These are phyloP conservation scores for Fusarium domesticum DNA, from an alignment of 2,329 filamentous ascomycete species.

Conservation along the genomic window DNA sequence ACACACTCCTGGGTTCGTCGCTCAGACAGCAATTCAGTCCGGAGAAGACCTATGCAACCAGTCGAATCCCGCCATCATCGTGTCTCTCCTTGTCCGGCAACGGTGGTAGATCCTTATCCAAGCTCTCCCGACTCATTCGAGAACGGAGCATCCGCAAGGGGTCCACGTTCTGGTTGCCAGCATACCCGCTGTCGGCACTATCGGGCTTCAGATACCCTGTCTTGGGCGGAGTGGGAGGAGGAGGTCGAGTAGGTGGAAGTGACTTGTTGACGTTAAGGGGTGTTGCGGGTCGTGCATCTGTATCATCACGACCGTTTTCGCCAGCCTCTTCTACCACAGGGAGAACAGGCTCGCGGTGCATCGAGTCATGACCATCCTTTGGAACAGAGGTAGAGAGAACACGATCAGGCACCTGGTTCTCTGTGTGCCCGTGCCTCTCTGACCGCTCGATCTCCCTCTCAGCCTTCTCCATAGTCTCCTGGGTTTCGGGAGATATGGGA, in stretches of 20 bases:
- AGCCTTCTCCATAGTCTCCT: slow-evolving; percentile 42
- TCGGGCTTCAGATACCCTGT: slow-evolving; percentile 39
- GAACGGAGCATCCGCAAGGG: slow-evolving; percentile 31
- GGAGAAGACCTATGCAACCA: slow-evolving; percentile 34
- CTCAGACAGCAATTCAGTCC: slow-evolving; percentile 19
- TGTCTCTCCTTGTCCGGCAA: slow-evolving; percentile 42
- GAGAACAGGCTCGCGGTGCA: slow-evolving; percentile 56
- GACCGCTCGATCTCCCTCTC: slow-evolving; percentile 37
- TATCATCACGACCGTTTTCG: slow-evolving; percentile 53
- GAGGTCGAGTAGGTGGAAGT: slow-evolving; percentile 44
- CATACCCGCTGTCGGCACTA: slow-evolving; percentile 49
- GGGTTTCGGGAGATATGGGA: slow-evolving; percentile 36
- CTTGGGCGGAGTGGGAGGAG: slow-evolving; percentile 37
- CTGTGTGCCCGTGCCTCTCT: slow-evolving; percentile 33
- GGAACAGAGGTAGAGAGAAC: slow-evolving; percentile 44
- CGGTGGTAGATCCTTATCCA: slow-evolving; percentile 60
- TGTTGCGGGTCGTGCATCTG: slow-evolving; percentile 38
- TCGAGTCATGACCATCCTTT: slow-evolving; percentile 51
- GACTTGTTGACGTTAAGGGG: slow-evolving; percentile 37
- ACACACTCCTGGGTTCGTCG: slow-evolving; percentile 13
- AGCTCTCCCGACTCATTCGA: slow-evolving; percentile 52
- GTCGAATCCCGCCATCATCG: slow-evolving; percentile 28
- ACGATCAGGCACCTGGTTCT: slow-evolving; percentile 59
- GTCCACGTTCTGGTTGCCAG: slow-evolving; percentile 34
- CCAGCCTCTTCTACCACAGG: slow-evolving; percentile 90